Base-by-base conservation (phyloP, 257 asterid species). In the Ilex asprella region DNA sequence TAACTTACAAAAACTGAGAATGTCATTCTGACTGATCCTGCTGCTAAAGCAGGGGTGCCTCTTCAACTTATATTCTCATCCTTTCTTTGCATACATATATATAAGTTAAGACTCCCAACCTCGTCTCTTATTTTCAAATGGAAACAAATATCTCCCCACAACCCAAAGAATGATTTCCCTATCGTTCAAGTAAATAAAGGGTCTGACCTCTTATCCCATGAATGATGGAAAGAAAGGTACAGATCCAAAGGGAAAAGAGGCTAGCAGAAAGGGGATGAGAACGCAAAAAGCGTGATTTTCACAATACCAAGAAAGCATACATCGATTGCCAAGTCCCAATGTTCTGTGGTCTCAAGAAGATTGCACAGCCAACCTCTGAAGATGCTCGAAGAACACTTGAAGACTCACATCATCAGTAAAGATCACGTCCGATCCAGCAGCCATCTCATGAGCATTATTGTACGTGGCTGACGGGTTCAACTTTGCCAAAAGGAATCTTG, bases 381-480 rank as follows among this genome's bases (percentile, higher is more conserved):
- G 97, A 78, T 92, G 99, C 76, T 92, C 99, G 6, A 83, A 73
- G 71, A 92, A 92, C 30, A 89, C 96, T 74, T 87, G 91, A 59
- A 92, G 89, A 66, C 96, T 86, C 73, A 87, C 97, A 58, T 92
- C 99, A 74, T 92, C 99, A 0, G 99, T 92, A 78, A 89, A 86
- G 68, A 92, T 92, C 53, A 92, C 86, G 54, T 92, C 99, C 0
- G 95, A 76, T 8, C 97, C 99, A 31, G 91, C 78, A 57, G 86
- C 83, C 97, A 82, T 84, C 68, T 89, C 96, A 15, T 82, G 78
- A 46, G 94, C 91, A 68, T 82, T 93, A 50, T 72, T 89, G 82
- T 93, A 84, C 7, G 97, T 89, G 58, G 99, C 96, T 15, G 99
- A 93, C 7, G 99, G 99, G 74, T 93, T 93, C 86, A 93, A 70